Percentiles rank a stretch among this genome's conserved stretches.
Conservation (phyloP, 2,329 filamentous ascomycete genomes). For the Claviceps sp. region DNA sequence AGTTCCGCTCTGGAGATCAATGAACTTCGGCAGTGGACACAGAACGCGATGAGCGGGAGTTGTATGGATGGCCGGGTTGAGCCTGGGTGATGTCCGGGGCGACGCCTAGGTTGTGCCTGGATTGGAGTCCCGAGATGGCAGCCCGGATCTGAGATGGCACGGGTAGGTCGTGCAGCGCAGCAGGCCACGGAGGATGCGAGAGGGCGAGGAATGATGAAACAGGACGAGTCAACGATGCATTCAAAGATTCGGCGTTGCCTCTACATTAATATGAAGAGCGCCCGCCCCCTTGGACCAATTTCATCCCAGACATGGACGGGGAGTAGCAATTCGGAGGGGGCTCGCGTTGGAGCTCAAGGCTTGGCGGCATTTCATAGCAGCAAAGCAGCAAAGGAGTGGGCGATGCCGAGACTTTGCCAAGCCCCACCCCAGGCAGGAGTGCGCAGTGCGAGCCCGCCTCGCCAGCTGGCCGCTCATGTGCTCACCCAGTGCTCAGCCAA, state of each 20-base stretch:
- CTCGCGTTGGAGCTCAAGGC: constrained; percentile 7
- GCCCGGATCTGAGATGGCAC: too few relatives aligned
- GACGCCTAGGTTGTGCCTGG: not conserved
- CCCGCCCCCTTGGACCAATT: not conserved
- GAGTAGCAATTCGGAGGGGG: not conserved
- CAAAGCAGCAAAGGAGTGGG: constrained; percentile 4
- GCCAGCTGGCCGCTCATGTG: not conserved
- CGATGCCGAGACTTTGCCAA: constrained; percentile 11
- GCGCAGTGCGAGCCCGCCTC: constrained; percentile 1
- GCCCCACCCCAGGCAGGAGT: constrained; percentile 6
- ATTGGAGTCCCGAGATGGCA: not conserved
- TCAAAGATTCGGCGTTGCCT: not conserved
- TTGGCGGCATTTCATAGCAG: constrained; percentile 7
- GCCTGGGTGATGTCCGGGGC: not conserved
- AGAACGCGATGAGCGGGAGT: not conserved
- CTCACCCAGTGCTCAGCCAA: not conserved
- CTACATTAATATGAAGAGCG: constrained; percentile 1
- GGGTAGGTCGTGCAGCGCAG: not conserved
- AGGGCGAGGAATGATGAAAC: not conserved
- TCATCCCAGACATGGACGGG: constrained; percentile 1
- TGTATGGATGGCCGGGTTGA: not conserved
- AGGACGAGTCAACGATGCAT: not conserved
- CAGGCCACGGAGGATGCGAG: not conserved
- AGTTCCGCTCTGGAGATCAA: not conserved
- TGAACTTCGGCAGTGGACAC: not conserved